Evolutionary conservation across 2,329 filamentous ascomycete genomes (phyloP).

Genomic region (Pyrenochaeta sp.): DNA sequence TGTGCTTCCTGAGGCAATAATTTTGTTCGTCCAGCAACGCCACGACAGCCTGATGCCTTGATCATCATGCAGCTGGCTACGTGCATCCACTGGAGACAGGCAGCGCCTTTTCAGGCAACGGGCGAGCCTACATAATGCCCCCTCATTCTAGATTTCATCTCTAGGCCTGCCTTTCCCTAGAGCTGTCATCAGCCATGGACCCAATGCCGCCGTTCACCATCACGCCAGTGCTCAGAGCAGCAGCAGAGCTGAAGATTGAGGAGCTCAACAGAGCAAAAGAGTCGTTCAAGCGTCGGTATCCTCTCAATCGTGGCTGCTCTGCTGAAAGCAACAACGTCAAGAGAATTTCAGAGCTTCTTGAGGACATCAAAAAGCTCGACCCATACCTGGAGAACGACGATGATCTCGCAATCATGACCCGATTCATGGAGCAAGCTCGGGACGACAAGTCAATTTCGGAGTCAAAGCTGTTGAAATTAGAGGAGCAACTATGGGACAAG

Average conservation of each 20-base stretch:
- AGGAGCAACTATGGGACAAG: conserved; percentile 57
- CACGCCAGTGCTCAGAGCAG: conserved; percentile 29
- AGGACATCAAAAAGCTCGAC: conserved; percentile 48
- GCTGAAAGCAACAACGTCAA: conserved; percentile 35
- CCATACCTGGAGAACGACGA: conserved; percentile 41
- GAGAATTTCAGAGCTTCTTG: conserved; percentile 46
- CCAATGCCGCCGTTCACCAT: conserved; percentile 18
- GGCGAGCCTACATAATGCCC: conserved; percentile 10
- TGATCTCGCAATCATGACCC: conserved; percentile 56
- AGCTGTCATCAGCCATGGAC: conserved; percentile 5
- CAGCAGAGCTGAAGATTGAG: conserved; percentile 57
- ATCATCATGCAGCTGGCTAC: conserved; percentile 15
- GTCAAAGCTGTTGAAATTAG: conserved; percentile 56
- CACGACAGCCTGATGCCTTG: conserved; percentile 8
- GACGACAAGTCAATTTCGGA: conserved; percentile 64
- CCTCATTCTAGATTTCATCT: conserved; percentile 5
- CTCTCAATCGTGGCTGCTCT: conserved; percentile 36
- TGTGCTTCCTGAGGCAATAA: conserved; percentile 5
- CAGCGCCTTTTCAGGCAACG: not conserved
- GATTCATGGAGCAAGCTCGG: conserved; percentile 62
- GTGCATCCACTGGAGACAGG: conserved; percentile 9
- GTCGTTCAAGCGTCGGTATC: conserved; percentile 59
- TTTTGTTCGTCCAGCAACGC: conserved; percentile 7
- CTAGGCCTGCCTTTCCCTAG: not conserved
- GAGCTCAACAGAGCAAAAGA: conserved; percentile 63